A percentile compares a stretch with the other conserved stretches of the same genome.
These are phyloP conservation scores for Pseudogymnoascus sp. DNA, from an alignment of 2,329 filamentous ascomycete genomes.

Conservation along the genomic window DNA sequence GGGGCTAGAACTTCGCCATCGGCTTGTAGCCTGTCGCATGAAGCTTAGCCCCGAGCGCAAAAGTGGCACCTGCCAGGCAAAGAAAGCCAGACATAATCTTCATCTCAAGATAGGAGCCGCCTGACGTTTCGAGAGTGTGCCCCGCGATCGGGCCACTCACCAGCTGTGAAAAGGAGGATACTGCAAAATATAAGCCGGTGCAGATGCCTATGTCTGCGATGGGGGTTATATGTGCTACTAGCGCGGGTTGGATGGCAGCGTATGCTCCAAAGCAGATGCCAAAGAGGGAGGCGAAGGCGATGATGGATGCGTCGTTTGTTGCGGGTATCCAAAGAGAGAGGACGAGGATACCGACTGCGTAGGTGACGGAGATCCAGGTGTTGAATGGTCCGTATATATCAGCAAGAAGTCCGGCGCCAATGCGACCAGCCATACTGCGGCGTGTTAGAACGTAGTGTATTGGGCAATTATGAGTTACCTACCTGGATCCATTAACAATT, in stretches of 20 bases:
- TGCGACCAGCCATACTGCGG: slow-evolving; percentile 41
- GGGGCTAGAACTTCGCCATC: background rate
- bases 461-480: background rate
- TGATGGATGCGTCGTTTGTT: slow-evolving; percentile 44
- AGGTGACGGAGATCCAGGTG: slow-evolving; percentile 30
- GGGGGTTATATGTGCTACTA: slow-evolving; percentile 61
- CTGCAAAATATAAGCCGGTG: slow-evolving; percentile 53
- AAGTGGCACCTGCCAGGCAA: slow-evolving; percentile 4
- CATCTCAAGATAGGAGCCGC: background rate
- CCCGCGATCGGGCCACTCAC: slow-evolving; percentile 59
- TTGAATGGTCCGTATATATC: slow-evolving; percentile 46
- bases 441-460: background rate
- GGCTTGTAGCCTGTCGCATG: background rate
- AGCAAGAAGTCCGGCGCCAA: slow-evolving; percentile 42
- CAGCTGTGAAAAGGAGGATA: slow-evolving; percentile 54
- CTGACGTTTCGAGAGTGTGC: slow-evolving; percentile 39
- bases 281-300: slow-evolving; percentile 55
- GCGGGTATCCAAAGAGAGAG: slow-evolving; percentile 44
- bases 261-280: slow-evolving; percentile 60
- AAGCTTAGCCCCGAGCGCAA: background rate
- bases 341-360: slow-evolving; percentile 31
- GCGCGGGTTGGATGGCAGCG: slow-evolving; percentile 50
- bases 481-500: slow-evolving; percentile 41
- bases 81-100: slow-evolving; percentile 1
- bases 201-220: slow-evolving; percentile 59